These are phyloP conservation scores for Sclerotinia subarctica DNA, from an alignment of 2,329 filamentous ascomycete species.

Conservation along the genomic window DNA sequence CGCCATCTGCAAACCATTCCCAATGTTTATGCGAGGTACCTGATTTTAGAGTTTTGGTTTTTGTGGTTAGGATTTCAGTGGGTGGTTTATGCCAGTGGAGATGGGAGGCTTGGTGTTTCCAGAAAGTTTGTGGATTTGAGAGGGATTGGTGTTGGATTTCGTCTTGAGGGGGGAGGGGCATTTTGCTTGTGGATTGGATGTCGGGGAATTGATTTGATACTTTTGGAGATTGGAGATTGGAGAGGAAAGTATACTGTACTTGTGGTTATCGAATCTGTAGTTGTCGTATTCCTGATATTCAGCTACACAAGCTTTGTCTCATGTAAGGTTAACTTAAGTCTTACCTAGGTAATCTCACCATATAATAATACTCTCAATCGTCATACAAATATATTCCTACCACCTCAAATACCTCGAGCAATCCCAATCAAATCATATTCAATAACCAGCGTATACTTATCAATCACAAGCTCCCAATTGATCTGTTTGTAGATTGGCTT, in stretches of 20 bases:
- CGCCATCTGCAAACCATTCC: slow-evolving; percentile 86
- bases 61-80: slow-evolving; percentile 55
- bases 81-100: slow-evolving; percentile 81
- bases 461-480: too few species aligned
- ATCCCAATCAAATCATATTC: not conserved
- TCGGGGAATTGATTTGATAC: not conserved
- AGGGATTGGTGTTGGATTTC: slow-evolving; percentile 51
- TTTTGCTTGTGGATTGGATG: slow-evolving; percentile 16
- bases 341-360: too few species aligned
- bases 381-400: not conserved
- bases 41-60: slow-evolving; percentile 60
- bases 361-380: not conserved
- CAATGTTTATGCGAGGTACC: slow-evolving; percentile 70
- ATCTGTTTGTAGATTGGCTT: not conserved
- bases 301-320: not conserved
- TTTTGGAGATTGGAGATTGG: not conserved
- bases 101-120: slow-evolving; percentile 69
- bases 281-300: not conserved
- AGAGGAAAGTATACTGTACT: not conserved
- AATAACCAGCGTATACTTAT: not conserved
- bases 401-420: not conserved
- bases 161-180: slow-evolving; percentile 38
- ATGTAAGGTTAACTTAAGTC: too few species aligned
- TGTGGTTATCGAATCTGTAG: not conserved
- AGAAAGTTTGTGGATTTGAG: slow-evolving; percentile 68